Evolutionary conservation across 805 yeast genomes (phyloP).

Genomic region (Sugiyamaella valdiviana): DNA sequence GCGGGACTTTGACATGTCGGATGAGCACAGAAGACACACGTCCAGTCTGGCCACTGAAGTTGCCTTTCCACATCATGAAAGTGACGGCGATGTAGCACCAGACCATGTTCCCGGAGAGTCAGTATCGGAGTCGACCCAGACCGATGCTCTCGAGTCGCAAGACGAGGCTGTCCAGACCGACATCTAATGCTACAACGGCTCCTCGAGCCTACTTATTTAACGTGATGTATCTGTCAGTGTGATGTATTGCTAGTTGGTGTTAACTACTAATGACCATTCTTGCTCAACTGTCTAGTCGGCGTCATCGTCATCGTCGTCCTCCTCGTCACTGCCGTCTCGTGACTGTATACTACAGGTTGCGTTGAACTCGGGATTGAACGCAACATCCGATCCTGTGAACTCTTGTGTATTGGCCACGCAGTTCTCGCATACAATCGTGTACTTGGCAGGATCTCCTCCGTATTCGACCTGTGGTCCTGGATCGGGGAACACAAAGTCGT

Average conservation of each 20-base stretch:
- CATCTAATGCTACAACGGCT: no score
- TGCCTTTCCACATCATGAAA: background rate
- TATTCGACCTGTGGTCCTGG: slow-evolving; percentile 21
- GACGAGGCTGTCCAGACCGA: background rate
- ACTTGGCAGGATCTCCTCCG: slow-evolving; percentile 18
- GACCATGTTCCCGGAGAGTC: no score
- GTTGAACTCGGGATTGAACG: slow-evolving; percentile 2
- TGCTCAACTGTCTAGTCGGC: background rate
- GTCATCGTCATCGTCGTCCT: background rate
- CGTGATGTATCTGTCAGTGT: no score
- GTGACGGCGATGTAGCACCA: background rate
- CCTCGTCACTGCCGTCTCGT: background rate
- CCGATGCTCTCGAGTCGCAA: background rate
- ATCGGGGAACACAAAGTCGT: slow-evolving; percentile 21
- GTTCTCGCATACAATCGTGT: slow-evolving; percentile 17
- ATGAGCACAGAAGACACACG: background rate
- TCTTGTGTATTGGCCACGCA: slow-evolving; percentile 4
- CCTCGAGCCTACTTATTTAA: no score
- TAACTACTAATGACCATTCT: no score
- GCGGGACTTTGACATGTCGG: background rate
- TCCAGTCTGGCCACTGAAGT: background rate
- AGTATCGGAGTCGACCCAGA: background rate
- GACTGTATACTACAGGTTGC: slow-evolving; percentile 4
- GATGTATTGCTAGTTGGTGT: no score
- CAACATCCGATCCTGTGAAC: background rate